Evolutionary conservation across 768 basidiomycete genomes (phyloP), one percentile per base, ranked within the genome.

Genomic region (Dioszegia hungarica): DNA sequence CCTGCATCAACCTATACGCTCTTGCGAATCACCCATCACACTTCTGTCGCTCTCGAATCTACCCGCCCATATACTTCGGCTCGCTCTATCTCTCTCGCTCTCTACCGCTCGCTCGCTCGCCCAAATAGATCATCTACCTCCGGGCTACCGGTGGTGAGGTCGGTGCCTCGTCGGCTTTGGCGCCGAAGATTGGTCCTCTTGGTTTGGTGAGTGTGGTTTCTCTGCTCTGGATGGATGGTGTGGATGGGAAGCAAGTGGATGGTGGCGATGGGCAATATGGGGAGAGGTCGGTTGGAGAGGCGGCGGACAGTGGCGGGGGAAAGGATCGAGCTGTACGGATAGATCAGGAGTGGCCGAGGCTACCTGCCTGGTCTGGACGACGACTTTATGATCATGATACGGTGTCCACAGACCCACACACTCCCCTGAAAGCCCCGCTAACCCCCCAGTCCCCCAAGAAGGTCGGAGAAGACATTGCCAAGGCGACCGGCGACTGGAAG

Each of bases 401-500:
- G 8, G 8, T 33, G 6, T 33, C 31, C 31, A 14, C 31, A 6
- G 31, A 6, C 31, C 31, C 31, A 6, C 31, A 14, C 31, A 6
- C 31, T 6, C 31, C 31, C 6, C 31, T 33, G n/a, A n/a, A n/a
- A n/a, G n/a, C n/a, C 33, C 9, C 43, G 54, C 37, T 41, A 48
- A 46, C 49, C 22, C 24, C 50, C 33, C 68, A 98, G 95, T 97
- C 95, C 57, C 95, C 95, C 70, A 99, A 99, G 83, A 98, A 98
- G 82, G 95, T 99, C 79, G 95, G 95, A 80, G 95, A 99, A 90
- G 95, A 99, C 80, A 99, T 99, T 77, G 95, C 95, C 71, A 99
- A 99, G 79, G 94, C 94, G 57, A 99, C 95, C 59, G 84, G 86
- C 45, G 86, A 86, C 77, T 99, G 95, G 95, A 99, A 99, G 80